Evolutionary conservation across 345 rosid genomes (phyloP).

Genomic region (Gossypium thurberi): DNA sequence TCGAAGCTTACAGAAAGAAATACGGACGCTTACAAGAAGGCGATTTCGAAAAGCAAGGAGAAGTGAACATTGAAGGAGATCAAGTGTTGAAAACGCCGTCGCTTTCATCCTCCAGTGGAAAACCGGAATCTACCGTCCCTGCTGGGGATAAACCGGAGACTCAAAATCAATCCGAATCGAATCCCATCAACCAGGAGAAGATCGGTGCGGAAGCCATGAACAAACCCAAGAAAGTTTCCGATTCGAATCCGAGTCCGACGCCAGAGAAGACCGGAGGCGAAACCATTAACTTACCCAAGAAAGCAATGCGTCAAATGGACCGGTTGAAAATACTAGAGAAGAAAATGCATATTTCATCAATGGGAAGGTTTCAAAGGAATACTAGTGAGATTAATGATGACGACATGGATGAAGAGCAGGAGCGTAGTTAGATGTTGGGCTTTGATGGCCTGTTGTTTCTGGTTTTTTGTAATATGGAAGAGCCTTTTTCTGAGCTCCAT

Average conservation of each 20-base stretch:
- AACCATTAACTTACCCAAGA: not conserved
- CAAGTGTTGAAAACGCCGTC: conserved; percentile 20
- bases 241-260: conserved; percentile 4
- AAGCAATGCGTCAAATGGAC: conserved; percentile 7
- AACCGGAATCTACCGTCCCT: conserved; percentile 16
- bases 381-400: conserved; percentile 15
- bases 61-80: conserved; percentile 14
- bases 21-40: conserved; percentile 41
- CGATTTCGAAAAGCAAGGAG: conserved; percentile 10
- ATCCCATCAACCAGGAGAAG: conserved; percentile 4
- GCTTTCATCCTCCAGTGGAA: conserved; percentile 19
- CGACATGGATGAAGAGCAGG: conserved; percentile 13
- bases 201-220: conserved; percentile 10
- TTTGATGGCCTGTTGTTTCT: too few relatives aligned
- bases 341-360: conserved; percentile 14
- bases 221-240: not conserved
- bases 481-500: too few relatives aligned
- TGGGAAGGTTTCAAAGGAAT: conserved; percentile 18
- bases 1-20: conserved; percentile 51
- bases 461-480: too few relatives aligned
- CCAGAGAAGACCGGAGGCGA: conserved; percentile 16
- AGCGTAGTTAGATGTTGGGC: not conserved
- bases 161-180: not conserved
- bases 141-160: conserved; percentile 8
- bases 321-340: conserved; percentile 20